phyloP scores from a whole-genome alignment of 2,329 filamentous ascomycete species.

The Aureobasidium sp. region DNA sequence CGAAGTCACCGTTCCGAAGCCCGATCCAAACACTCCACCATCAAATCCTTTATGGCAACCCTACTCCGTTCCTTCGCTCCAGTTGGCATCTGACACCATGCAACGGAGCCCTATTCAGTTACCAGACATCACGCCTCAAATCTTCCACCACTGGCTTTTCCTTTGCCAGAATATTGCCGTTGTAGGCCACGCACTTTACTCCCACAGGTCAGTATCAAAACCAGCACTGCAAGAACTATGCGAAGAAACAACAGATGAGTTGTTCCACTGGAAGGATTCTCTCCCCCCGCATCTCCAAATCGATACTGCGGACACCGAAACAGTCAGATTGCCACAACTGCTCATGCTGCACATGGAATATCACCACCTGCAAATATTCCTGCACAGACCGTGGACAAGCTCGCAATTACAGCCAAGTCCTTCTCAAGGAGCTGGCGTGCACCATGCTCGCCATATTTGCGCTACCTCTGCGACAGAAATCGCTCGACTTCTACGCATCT shows the following conservation, averaged over 20 bases:
- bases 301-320: conserved; percentile 18
- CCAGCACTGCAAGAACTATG: conserved; percentile 30
- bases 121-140: conserved; percentile 13
- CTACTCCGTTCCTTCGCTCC: neutral
- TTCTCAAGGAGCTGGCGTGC: conserved; percentile 34
- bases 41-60: neutral
- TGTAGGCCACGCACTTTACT: conserved; percentile 32
- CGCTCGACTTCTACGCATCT: conserved; percentile 32
- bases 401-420: conserved; percentile 34
- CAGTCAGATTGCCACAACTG: conserved; percentile 10
- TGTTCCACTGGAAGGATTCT: conserved; percentile 35
- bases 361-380: conserved; percentile 36
- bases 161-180: conserved; percentile 37
- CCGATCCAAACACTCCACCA: conserved; percentile 18
- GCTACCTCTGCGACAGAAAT: conserved; percentile 33
- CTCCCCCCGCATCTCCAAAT: conserved; percentile 29
- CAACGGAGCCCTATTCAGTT: neutral
- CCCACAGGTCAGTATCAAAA: conserved; percentile 22
- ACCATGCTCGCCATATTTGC: conserved; percentile 36
- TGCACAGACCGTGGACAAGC: conserved; percentile 37
- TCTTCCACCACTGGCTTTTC: conserved; percentile 23
- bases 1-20: conserved; percentile 33
- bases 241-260: conserved; percentile 21
- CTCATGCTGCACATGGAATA: conserved; percentile 30
- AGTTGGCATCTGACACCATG: neutral